phyloP scores from a whole-genome alignment of 208 protist species.

The Naegleria lovaniensis region DNA sequence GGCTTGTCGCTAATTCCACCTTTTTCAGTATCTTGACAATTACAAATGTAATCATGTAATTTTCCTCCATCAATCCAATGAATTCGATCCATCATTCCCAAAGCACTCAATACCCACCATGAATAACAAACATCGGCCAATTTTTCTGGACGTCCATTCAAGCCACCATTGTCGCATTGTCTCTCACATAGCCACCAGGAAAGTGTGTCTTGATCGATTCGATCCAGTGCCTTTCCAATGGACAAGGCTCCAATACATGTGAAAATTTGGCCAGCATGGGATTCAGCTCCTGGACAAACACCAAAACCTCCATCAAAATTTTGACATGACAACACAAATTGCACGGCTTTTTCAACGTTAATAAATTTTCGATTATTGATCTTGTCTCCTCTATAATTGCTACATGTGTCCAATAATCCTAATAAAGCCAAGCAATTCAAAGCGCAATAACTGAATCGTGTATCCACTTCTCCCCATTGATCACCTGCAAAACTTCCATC shows the following conservation, averaged over 20 bases:
- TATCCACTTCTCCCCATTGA: slow-evolving; percentile 96
- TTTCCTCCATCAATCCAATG: slow-evolving; percentile 86
- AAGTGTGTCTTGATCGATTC: slow-evolving; percentile 81
- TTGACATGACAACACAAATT: slow-evolving; percentile 81
- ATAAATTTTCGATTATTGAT: slow-evolving; percentile 52
- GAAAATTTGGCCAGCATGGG: slow-evolving; percentile 95
- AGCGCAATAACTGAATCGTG: slow-evolving; percentile 95
- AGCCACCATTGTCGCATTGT: slow-evolving; percentile 90
- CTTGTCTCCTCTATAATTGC: slow-evolving; percentile 38
- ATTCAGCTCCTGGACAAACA: slow-evolving; percentile 83
- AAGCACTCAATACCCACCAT: slow-evolving; percentile 97
- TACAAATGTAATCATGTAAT: slow-evolving; percentile 87
- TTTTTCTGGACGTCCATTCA: slow-evolving; percentile 99
- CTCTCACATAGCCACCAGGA: slow-evolving; percentile 96
- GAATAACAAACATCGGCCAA: slow-evolving; percentile 98
- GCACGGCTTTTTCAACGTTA: slow-evolving; percentile 72
- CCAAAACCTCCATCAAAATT: slow-evolving; percentile 99
- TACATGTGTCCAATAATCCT: slow-evolving; percentile 26
- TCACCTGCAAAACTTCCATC: slow-evolving; percentile 98
- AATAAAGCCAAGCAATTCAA: slow-evolving; percentile 86
- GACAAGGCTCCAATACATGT: slow-evolving; percentile 91
- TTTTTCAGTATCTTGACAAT: slow-evolving; percentile 87
- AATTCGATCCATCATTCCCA: slow-evolving; percentile 79
- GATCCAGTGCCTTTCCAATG: slow-evolving; percentile 75
- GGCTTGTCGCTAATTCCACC: slow-evolving; percentile 96